Conservation (phyloP, 345 rosid genomes). For the Camelina hispida region DNA sequence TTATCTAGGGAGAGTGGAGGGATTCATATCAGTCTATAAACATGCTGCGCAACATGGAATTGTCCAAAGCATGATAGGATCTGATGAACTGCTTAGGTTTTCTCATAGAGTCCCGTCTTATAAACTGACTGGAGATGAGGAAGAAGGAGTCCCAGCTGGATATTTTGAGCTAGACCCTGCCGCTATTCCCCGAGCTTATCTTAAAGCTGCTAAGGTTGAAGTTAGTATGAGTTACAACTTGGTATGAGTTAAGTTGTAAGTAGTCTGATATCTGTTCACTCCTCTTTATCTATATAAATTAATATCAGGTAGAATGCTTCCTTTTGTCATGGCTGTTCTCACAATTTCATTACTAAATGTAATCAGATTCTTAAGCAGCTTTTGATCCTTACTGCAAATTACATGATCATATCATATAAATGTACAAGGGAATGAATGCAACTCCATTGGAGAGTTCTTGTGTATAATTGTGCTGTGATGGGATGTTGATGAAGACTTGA, state of each 20-base stretch:
- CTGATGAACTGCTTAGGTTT: conserved; percentile 60
- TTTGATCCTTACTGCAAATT: neutral
- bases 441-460: conserved; percentile 65
- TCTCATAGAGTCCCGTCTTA: conserved; percentile 74
- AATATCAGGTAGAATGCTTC: neutral
- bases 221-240: too few species aligned
- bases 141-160: conserved; percentile 64
- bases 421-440: conserved; percentile 36
- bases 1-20: conserved; percentile 62
- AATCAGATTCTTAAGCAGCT: neutral
- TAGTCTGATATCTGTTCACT: neutral
- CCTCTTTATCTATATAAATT: neutral
- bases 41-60: conserved; percentile 35
- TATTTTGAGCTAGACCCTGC: conserved; percentile 82
- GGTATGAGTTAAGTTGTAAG: neutral
- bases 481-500: conserved; percentile 58
- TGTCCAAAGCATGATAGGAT: conserved; percentile 35
- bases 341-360: neutral
- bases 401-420: neutral
- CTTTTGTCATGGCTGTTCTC: neutral
- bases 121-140: conserved; percentile 66
- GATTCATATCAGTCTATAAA: conserved; percentile 66
- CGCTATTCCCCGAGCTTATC: conserved; percentile 51
- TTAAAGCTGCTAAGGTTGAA: neutral
- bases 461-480: conserved; percentile 83